These are phyloP conservation scores for Dacryopinax primogenitus DNA, from an alignment of 768 basidiomycete genomes.

Conservation along the genomic window DNA sequence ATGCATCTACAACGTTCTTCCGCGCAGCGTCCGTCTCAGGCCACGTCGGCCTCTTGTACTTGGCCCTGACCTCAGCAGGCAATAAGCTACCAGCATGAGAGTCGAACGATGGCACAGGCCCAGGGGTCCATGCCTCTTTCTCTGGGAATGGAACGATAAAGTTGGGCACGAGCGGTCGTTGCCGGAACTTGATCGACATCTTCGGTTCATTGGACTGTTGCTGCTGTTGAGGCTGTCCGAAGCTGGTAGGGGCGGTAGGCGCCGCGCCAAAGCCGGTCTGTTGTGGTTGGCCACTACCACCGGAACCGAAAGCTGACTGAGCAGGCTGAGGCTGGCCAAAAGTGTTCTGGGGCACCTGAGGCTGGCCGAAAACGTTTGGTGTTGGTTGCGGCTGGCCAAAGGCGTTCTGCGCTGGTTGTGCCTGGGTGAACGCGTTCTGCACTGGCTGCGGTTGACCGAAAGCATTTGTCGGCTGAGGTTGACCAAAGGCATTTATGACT, in stretches of 20 bases:
- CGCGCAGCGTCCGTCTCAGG: background rate
- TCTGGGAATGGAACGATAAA: background rate
- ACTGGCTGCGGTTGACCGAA: background rate
- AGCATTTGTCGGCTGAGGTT: background rate
- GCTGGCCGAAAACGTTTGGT: background rate
- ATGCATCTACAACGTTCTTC: background rate
- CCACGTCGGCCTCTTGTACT: constrained; percentile 1
- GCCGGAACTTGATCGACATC: background rate
- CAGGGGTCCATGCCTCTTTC: background rate
- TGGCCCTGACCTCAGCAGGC: background rate
- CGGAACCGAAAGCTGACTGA: background rate
- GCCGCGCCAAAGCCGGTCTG: background rate
- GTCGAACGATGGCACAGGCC: background rate
- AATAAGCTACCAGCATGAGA: background rate
- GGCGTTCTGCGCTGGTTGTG: background rate
- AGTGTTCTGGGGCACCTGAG: background rate
- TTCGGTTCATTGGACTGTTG: background rate
- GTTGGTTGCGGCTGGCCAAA: background rate
- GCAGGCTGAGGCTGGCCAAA: background rate
- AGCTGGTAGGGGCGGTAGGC: background rate
- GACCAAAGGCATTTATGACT: too few species aligned
- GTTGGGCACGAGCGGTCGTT: background rate
- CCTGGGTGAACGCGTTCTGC: background rate
- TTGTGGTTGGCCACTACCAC: background rate
- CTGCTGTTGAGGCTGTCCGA: background rate